phyloP scores from a whole-genome alignment of 1,284 basidiomycete genomes.

The Phellinidium pouzarii region DNA sequence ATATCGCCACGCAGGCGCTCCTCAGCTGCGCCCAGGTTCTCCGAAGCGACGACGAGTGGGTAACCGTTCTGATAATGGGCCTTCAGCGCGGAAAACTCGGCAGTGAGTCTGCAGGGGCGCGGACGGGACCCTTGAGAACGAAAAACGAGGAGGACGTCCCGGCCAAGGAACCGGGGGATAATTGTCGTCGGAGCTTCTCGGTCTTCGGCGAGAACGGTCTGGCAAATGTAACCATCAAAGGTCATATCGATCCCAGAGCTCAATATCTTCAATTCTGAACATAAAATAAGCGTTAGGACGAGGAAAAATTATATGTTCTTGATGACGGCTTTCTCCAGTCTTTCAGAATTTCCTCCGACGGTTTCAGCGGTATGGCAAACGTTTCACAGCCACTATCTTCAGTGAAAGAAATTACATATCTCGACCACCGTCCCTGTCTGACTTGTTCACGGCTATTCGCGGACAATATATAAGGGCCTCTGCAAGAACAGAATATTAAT shows the following conservation, averaged over 20 bases:
- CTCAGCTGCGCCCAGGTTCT: constrained; percentile 49
- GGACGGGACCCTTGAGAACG: constrained; percentile 57
- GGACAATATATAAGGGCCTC: constrained; percentile 67
- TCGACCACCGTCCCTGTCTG: constrained; percentile 38
- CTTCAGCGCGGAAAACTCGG: constrained; percentile 47
- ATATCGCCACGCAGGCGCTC: constrained; percentile 40
- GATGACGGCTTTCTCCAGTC: constrained; percentile 47
- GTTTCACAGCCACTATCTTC: constrained; percentile 44
- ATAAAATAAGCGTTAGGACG: neutral
- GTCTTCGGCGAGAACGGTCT: constrained; percentile 29
- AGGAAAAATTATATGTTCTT: neutral
- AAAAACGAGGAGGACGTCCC: constrained; percentile 55
- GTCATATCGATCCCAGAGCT: constrained; percentile 40
- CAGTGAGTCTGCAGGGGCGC: constrained; percentile 45
- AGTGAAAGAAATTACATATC: constrained; percentile 55
- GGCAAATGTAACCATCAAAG: constrained; percentile 62
- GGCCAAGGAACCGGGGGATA: constrained; percentile 53
- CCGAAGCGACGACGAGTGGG: constrained; percentile 57
- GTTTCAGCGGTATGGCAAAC: constrained; percentile 53
- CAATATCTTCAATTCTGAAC: constrained; percentile 47
- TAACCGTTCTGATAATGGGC: constrained; percentile 67
- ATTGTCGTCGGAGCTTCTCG: constrained; percentile 39
- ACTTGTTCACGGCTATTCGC: constrained; percentile 39
- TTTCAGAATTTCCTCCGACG: constrained; percentile 39
- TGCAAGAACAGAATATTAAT: constrained; percentile 24